phyloP scores from a whole-genome alignment of 192 early-diverging fungal genomes.

The Coemansia sp. region DNA sequence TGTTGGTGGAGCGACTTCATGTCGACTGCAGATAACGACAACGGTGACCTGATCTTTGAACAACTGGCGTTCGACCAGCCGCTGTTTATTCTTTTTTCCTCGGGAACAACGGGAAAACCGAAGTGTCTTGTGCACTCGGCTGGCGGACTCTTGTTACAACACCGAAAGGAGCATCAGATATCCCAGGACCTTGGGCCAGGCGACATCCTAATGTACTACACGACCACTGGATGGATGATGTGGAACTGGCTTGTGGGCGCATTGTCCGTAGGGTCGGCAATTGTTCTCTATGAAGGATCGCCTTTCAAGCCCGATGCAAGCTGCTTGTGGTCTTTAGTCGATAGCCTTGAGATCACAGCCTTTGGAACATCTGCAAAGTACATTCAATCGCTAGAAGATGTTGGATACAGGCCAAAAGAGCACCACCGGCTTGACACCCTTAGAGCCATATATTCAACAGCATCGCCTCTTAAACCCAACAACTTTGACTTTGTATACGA shows the following conservation, averaged over 20 bases:
- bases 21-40: constrained; percentile 22
- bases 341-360: constrained; percentile 74
- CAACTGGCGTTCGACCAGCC: constrained; percentile 92
- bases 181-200: constrained; percentile 71
- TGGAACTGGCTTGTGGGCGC: constrained; percentile 96
- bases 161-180: constrained; percentile 91
- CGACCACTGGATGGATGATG: constrained; percentile 98
- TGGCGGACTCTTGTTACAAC: constrained; percentile 87
- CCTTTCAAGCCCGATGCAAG: constrained; percentile 83
- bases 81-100: constrained; percentile 87
- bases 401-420: constrained; percentile 62
- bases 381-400: constrained; percentile 85
- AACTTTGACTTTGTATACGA: constrained; percentile 90
- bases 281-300: constrained; percentile 91
- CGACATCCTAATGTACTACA: constrained; percentile 91
- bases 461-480: constrained; percentile 90
- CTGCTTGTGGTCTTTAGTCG: constrained; percentile 77
- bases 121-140: constrained; percentile 97
- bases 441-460: constrained; percentile 87
- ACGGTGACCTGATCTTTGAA: constrained; percentile 63
- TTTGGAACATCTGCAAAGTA: constrained; percentile 97
- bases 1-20: constrained; percentile 61
- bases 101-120: constrained; percentile 93
- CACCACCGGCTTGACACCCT: constrained; percentile 65
- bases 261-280: constrained; percentile 73